Evolutionary conservation across 495 filamentous ascomycete species (phyloP), one percentile per base, ranked within the genome.

Genomic region (Penicillium flavigenum): DNA sequence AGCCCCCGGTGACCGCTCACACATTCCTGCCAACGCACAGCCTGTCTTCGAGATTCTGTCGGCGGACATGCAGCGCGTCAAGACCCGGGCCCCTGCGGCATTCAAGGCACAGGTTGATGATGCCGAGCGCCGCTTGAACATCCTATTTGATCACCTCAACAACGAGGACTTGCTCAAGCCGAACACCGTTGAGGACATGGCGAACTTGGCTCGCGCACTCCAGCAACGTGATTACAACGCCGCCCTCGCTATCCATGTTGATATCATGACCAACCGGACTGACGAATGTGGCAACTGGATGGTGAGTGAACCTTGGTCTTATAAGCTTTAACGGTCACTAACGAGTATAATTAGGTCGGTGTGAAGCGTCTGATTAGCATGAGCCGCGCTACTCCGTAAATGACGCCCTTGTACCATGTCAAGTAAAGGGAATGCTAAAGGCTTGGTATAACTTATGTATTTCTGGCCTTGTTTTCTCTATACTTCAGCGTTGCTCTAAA

Each of bases 121-220:
- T 68, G 94, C 91, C 4, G 91, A 96, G 67, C 95, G 95, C 72
- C 83, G 93, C 43, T 79, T 98, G 55, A 88, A 87, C 60, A 87
- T 96, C 51, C 81, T 98, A 10, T 98, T 96, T 73, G 92, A 98
- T 65, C 91, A 96, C 71, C 79, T 98, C 49, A 98, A 98, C 78
- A 98, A 98, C 65, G 88, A 90, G 65, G 91, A 96, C 57, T 76
- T 98, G 24, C 79, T 97, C 49, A 89, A 86, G 68, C 80, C 85
- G 27, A 90, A 92, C 63, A 96, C 93, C 7, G 77, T 97, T 43
- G 75, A 84, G 56, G 80, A 86, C 47, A 81, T 91, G 82, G 73
- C 76, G 34, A 79, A 88, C 66, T 71, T 94, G 19, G 83, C 88
- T 12, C 73, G 79, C 56, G 87, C 87, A 10, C 65, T 98, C 17